Percentiles rank a stretch among this genome's conserved stretches.
Evolutionary conservation across 805 yeast genomes (phyloP).

Genomic region (Komagataella populi): DNA sequence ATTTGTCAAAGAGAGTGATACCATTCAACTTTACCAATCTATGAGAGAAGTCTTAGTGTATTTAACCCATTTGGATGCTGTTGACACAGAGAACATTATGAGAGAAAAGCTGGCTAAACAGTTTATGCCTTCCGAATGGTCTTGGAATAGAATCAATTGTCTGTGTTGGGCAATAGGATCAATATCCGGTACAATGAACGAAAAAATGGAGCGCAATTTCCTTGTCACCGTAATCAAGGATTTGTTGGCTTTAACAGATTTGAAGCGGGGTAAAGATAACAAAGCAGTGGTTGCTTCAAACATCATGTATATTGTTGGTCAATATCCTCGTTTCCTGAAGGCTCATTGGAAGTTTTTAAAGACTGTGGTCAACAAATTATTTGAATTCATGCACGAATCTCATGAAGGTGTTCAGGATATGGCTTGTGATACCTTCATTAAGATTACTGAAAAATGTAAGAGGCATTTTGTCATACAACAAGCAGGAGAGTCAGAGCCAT

Average conservation of each 20-base stretch:
- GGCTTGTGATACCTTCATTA: slow-evolving; percentile 99
- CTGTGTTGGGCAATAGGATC: slow-evolving; percentile 99
- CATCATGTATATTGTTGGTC: slow-evolving; percentile 98
- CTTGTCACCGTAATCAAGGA: slow-evolving; percentile 90
- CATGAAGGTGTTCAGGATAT: slow-evolving; percentile 99
- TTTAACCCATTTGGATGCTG: slow-evolving; percentile 88
- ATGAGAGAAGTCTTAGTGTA: slow-evolving; percentile 94
- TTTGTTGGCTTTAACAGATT: slow-evolving; percentile 79
- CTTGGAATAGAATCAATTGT: slow-evolving; percentile 96
- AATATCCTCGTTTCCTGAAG: slow-evolving; percentile 91
- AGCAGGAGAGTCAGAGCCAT: slow-evolving; percentile 76
- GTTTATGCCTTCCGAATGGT: slow-evolving; percentile 96
- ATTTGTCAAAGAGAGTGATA: slow-evolving; percentile 92
- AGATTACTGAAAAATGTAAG: slow-evolving; percentile 90
- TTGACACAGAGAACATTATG: slow-evolving; percentile 91
- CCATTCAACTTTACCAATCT: slow-evolving; percentile 87
- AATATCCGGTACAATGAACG: slow-evolving; percentile 96
- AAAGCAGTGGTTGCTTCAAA: slow-evolving; percentile 99
- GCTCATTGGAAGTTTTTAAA: slow-evolving; percentile 97
- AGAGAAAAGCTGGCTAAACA: slow-evolving; percentile 82
- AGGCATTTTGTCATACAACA: slow-evolving; percentile 88
- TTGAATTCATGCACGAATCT: slow-evolving; percentile 99
- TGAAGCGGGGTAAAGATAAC: slow-evolving; percentile 94
- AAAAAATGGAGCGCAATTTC: slow-evolving; percentile 91
- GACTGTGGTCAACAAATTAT: slow-evolving; percentile 88